Percentiles rank a stretch among this genome's conserved stretches.
Conservation (phyloP, 164 flowering plant genomes). For the Annona squamosa region DNA sequence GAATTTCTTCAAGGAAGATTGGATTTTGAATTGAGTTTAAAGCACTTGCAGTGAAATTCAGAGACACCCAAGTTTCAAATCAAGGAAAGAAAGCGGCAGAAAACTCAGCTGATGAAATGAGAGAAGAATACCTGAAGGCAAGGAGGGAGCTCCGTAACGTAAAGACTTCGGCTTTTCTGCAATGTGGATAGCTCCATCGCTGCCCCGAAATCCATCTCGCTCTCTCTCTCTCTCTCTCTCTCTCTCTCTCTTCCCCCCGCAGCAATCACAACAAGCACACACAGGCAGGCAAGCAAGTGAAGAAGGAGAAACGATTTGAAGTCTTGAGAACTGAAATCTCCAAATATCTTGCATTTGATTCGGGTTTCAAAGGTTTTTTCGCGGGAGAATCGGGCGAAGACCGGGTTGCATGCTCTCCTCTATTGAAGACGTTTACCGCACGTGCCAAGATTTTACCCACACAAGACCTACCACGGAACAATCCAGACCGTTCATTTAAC, state of each 20-base stretch:
- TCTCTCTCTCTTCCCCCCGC: too few species aligned
- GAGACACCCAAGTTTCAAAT: too few species aligned
- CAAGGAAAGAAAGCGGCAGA: too few species aligned
- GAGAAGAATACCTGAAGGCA: slow-evolving; percentile 15
- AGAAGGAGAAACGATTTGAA: background rate
- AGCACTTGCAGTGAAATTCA: too few species aligned
- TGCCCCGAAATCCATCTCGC: slow-evolving; percentile 5
- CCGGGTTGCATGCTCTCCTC: background rate
- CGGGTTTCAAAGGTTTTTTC: too few species aligned
- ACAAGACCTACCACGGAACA: background rate
- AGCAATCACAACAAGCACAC: background rate
- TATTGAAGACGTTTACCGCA: background rate
- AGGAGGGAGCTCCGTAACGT: slow-evolving; percentile 20
- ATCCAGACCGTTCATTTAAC: background rate
- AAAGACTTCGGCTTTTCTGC: slow-evolving; percentile 17
- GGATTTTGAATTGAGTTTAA: too few species aligned
- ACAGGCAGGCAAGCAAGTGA: background rate
- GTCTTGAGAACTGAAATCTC: background rate
- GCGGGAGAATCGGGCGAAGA: slow-evolving; percentile 1
- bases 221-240: background rate
- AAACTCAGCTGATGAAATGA: background rate
- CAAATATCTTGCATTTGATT: background rate
- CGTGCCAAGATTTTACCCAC: background rate
- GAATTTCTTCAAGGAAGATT: too few species aligned
- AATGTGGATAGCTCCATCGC: slow-evolving; percentile 14